Base-by-base conservation (phyloP, 805 yeast species). In the Wickerhamomyces tratensis region DNA sequence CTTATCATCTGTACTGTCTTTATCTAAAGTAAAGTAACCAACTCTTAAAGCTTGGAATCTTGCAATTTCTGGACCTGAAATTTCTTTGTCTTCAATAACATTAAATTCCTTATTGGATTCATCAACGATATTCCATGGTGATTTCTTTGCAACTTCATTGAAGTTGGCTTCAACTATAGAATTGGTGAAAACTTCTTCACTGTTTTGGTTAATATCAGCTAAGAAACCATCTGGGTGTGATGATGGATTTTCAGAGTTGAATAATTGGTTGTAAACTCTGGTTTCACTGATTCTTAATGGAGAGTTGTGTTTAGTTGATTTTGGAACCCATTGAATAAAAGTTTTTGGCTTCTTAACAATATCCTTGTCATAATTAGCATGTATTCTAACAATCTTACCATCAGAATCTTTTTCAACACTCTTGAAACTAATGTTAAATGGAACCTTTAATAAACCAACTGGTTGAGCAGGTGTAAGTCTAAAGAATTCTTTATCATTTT, bases 11-110 rank as follows among this genome's bases (percentile, higher is more conserved):
- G 71, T 65, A 43, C 86, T 67, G 49, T 91, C 97, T 52, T 74
- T 76, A 61, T 93, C 98, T 61, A 87, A 62, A 57, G 96, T 81
- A 76, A 88, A 93, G 65, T 93, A 93, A 30, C 98, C 98, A 38
- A 86, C 91, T 67, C 98, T 79, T 64, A 93, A 76, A 30, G 96
- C 98, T 69, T 93, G 98, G 87, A 93, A 93, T 64, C 98, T 78
- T 31, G 86, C 87, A n/a, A 89, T 76, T 62, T 89, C 95, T 38
- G 79, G 76, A 5, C 77, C 74, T 20, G 72, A 64, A 48, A 71
- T 65, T 33, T 72, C 72, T 35, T 64, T 64, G 46, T 74, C 72
- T 61, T 93, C 97, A 51, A 74, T 71, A 50, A 88, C 82, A 57
- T 70, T 64, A 59, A 87, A 86, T 48, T 81, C 81, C 35, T 73